These are phyloP conservation scores for Pseudogymnoascus pannorum DNA, from an alignment of 2,329 filamentous ascomycete species.

Conservation along the genomic window DNA sequence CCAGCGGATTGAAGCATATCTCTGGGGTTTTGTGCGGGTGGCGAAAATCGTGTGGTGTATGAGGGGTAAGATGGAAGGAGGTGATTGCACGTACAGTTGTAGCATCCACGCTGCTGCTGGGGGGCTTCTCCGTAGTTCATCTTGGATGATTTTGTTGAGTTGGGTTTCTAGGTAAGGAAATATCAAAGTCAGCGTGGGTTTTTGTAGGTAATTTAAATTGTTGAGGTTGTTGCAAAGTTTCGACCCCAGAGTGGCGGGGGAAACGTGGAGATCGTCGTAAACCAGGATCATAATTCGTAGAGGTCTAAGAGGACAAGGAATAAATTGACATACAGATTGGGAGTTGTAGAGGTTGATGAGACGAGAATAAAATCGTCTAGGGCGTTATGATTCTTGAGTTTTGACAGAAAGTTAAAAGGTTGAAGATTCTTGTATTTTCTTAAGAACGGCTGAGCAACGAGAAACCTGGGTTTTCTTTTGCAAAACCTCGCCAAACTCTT, in stretches of 20 bases:
- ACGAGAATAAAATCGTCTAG: conserved; percentile 7
- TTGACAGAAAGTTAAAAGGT: background rate
- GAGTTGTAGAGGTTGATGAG: background rate
- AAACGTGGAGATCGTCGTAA: conserved; percentile 3
- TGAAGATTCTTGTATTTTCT: conserved; percentile 9
- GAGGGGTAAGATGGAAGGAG: background rate
- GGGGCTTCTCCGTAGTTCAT: conserved; percentile 28
- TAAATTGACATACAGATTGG: background rate
- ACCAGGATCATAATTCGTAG: background rate
- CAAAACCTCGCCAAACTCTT: conserved; percentile 10
- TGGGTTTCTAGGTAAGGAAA: background rate
- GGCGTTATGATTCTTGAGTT: background rate
- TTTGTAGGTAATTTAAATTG: background rate
- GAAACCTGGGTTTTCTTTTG: conserved; percentile 9
- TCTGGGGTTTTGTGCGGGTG: background rate
- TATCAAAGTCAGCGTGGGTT: background rate
- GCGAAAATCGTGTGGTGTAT: background rate
- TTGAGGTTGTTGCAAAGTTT: background rate
- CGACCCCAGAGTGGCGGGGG: background rate
- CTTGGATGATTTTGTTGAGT: conserved; percentile 12
- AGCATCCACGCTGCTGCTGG: conserved; percentile 37
- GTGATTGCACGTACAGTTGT: conserved; percentile 40
- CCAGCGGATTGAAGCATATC: background rate
- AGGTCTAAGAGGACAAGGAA: background rate
- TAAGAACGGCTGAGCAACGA: conserved; percentile 1